These are phyloP conservation scores for Globisporangium echinulatum DNA, from an alignment of 352 stramenopile genomes.

Conservation along the genomic window DNA sequence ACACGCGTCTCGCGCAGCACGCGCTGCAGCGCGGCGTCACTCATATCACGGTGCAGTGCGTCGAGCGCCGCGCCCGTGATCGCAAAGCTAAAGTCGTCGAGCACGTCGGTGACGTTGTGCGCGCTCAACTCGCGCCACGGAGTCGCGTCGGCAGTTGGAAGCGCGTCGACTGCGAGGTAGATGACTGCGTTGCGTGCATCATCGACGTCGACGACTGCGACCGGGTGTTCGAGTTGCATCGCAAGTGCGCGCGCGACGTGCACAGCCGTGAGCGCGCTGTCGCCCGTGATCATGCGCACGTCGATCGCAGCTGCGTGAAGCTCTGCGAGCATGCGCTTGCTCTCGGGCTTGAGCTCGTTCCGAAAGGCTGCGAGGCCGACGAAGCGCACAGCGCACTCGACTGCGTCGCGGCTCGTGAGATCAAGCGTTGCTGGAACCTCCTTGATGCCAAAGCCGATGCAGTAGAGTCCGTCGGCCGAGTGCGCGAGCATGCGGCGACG, in stretches of 20 bases:
- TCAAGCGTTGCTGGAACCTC: constrained; percentile 17
- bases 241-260: constrained; percentile 34
- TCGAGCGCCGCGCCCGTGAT: constrained; percentile 46
- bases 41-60: constrained; percentile 20
- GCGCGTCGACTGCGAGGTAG: constrained; percentile 27
- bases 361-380: constrained; percentile 75
- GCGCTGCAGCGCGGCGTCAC: constrained; percentile 25
- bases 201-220: constrained; percentile 38
- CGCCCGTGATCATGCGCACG: constrained; percentile 75
- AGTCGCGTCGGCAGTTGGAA: constrained; percentile 19
- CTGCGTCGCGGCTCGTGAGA: constrained; percentile 17
- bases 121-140: constrained; percentile 27
- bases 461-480: constrained; percentile 61
- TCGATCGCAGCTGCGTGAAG: constrained; percentile 57
- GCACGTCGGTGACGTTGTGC: constrained; percentile 18
- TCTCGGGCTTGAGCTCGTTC: constrained; percentile 78
- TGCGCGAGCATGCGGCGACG: constrained; percentile 17
- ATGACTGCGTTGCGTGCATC: constrained; percentile 10
- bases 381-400: constrained; percentile 62
- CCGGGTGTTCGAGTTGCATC: constrained; percentile 30
- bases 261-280: constrained; percentile 52
- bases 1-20: constrained; percentile 40
- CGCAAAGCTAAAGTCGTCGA: constrained; percentile 30
- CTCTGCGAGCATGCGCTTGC: constrained; percentile 51
- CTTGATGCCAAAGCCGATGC: constrained; percentile 35